Conservation (phyloP, 2,329 filamentous ascomycete genomes). For the Botryotinia calthae region DNA sequence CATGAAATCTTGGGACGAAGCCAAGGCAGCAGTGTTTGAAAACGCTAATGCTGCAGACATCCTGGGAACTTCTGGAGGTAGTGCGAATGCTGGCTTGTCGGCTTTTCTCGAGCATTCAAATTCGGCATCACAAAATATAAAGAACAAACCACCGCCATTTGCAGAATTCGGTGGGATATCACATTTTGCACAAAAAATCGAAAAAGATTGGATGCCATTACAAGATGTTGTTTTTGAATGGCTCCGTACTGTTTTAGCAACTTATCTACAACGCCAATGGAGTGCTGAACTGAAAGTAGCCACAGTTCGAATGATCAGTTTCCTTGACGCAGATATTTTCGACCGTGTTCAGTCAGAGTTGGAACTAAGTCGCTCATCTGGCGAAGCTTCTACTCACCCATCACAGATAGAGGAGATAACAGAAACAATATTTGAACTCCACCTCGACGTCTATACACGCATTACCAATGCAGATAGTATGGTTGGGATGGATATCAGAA, state of each 20-base stretch:
- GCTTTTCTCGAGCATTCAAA: slow-evolving; percentile 65
- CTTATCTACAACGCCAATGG: slow-evolving; percentile 57
- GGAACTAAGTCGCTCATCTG: slow-evolving; percentile 25
- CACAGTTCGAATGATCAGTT: slow-evolving; percentile 52
- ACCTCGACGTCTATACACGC: slow-evolving; percentile 63
- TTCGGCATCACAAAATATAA: slow-evolving; percentile 50
- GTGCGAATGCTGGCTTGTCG: slow-evolving; percentile 48
- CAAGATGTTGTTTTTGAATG: slow-evolving; percentile 60
- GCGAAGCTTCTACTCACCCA: slow-evolving; percentile 35
- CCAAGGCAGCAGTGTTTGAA: slow-evolving; percentile 39
- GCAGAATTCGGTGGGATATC: slow-evolving; percentile 53
- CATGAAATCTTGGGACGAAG: slow-evolving; percentile 41
- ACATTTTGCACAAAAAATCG: slow-evolving; percentile 50
- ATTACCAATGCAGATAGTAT: slow-evolving; percentile 60
- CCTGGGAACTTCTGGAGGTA: slow-evolving; percentile 34
- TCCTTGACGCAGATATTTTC: slow-evolving; percentile 53
- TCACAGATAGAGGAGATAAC: slow-evolving; percentile 49
- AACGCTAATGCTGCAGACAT: slow-evolving; percentile 38
- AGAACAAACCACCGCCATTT: slow-evolving; percentile 46
- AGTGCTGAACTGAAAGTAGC: slow-evolving; percentile 55
- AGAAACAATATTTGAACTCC: slow-evolving; percentile 63
- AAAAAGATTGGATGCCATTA: slow-evolving; percentile 51
- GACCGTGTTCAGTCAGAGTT: slow-evolving; percentile 47
- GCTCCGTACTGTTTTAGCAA: slow-evolving; percentile 49
- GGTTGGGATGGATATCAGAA: slow-evolving; percentile 49